Evolutionary conservation across 202 grass and related monocot genomes (phyloP), one percentile per base, ranked within the genome.

Genomic region (Panicum virgatum): DNA sequence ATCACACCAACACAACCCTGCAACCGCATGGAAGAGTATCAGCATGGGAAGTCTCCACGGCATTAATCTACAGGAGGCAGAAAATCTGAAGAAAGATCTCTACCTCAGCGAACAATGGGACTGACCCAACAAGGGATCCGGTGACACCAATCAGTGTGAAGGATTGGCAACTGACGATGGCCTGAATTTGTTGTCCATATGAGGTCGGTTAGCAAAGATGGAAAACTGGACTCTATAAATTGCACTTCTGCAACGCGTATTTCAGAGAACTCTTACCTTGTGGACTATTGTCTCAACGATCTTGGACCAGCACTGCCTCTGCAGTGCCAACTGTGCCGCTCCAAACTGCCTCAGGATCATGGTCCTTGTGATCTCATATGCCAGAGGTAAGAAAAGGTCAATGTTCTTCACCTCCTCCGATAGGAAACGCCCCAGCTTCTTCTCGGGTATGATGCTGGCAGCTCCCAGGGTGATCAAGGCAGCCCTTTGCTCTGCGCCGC

Each of bases 21-120:
- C 26, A 90, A 63, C 1, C 10, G 18, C 44, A 36, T 8, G 9
- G 40, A 37, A 53, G n/a, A n/a, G 2, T 30, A 42, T 66, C 8
- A 78, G 67, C 84, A 56, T 15, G 1, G 14, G 51, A 36, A 23
- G 56, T 32, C 19, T 18, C 80, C 20, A 36, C 30, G 20, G n/a
- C 11, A 52, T 22, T 34, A 51, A 19, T n/a, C 42, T 14, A 1
- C 34, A 13, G 3, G n/a, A 13, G 13, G 51, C 13, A 63, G 37
- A 26, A 57, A 46, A 44, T 10, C 30, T 54, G 15, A 16, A 18
- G 12, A 39, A 32, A 30, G 1, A 14, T 64, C 4, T 66, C 51
- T 89, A 94, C 95, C 95, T 95, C 90, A 61, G 85, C 66, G 48
- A 95, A 98, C 16, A 92, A 95, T 76, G 92, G 86, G 79, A 98